phyloP scores from a whole-genome alignment of 2,329 filamentous ascomycete genomes.

The Cryoendolithus antarcticus region DNA sequence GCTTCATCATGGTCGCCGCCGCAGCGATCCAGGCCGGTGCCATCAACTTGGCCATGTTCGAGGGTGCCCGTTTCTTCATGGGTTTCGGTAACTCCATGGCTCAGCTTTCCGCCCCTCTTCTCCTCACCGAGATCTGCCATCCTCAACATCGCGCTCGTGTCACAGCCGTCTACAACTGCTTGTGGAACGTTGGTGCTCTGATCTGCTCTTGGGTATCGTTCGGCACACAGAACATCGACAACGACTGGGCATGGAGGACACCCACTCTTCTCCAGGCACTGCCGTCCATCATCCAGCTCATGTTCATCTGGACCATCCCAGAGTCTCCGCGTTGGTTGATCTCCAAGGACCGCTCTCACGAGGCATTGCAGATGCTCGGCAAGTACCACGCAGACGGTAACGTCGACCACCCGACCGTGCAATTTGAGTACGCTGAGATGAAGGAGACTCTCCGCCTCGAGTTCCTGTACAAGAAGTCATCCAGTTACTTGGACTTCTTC shows the following conservation, averaged over 20 bases:
- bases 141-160: constrained; percentile 6
- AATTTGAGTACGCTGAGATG: constrained; percentile 50
- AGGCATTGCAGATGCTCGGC: constrained; percentile 22
- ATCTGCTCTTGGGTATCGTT: constrained; percentile 7
- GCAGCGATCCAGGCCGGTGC: constrained; percentile 3
- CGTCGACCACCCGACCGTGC: constrained; percentile 38
- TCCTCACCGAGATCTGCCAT: constrained; percentile 6
- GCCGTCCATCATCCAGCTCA: constrained; percentile 11
- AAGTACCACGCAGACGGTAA: constrained; percentile 36
- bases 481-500: constrained; percentile 10
- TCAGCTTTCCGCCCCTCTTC: constrained; percentile 6
- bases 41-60: constrained; percentile 5
- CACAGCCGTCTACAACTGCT: constrained; percentile 7
- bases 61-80: constrained; percentile 7
- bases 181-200: constrained; percentile 7
- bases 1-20: constrained; percentile 6
- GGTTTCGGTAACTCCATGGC: constrained; percentile 6
- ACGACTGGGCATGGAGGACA: constrained; percentile 17
- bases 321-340: constrained; percentile 18
- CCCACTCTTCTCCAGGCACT: constrained; percentile 15
- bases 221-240: constrained; percentile 6
- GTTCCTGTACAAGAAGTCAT: constrained; percentile 35
- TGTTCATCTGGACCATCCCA: constrained; percentile 12
- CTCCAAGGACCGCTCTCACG: constrained; percentile 10
- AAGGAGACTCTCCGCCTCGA: constrained; percentile 44